Percentiles rank a stretch among this genome's conserved stretches.
phyloP scores from a whole-genome alignment of 257 asterid genomes.

The Paraleonurus japonicus region DNA sequence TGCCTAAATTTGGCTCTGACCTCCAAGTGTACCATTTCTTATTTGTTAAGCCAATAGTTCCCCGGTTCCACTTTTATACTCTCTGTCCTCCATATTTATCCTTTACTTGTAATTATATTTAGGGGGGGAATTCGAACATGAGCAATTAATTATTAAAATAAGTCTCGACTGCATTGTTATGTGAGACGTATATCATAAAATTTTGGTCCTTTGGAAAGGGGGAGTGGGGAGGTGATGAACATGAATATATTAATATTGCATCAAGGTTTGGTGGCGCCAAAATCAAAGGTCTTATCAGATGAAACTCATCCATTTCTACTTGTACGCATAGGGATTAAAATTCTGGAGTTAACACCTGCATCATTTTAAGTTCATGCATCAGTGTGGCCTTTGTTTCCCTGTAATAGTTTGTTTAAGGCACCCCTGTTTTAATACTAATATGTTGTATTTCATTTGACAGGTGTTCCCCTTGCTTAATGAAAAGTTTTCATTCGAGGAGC shows the following conservation, averaged over 20 bases:
- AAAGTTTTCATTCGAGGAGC: conserved; percentile 93
- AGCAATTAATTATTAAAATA: neutral
- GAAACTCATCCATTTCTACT: conserved; percentile 1
- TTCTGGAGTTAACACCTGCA: neutral
- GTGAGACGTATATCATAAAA: neutral
- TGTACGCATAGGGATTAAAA: conserved; percentile 8
- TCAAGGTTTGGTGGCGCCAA: neutral
- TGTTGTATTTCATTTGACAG: conserved; percentile 39
- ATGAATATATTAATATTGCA: neutral
- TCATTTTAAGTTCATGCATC: conserved; percentile 20
- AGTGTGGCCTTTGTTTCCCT: conserved; percentile 8
- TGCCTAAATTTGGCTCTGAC: neutral
- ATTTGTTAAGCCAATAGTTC: neutral
- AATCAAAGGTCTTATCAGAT: neutral
- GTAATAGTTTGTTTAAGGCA: conserved; percentile 4
- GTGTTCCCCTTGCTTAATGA: conserved; percentile 86
- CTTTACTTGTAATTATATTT: neutral
- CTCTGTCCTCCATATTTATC: neutral
- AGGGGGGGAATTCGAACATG: neutral
- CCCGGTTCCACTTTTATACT: neutral
- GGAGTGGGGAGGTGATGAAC: neutral
- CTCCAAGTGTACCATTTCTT: neutral
- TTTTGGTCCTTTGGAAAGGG: conserved; percentile 5
- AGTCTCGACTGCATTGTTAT: neutral
- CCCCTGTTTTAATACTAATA: conserved; percentile 8